A percentile compares a stretch with the other conserved stretches of the same genome.
These are phyloP conservation scores for Fusarium goolgardi DNA, from an alignment of 2,329 filamentous ascomycete species.

Conservation along the genomic window DNA sequence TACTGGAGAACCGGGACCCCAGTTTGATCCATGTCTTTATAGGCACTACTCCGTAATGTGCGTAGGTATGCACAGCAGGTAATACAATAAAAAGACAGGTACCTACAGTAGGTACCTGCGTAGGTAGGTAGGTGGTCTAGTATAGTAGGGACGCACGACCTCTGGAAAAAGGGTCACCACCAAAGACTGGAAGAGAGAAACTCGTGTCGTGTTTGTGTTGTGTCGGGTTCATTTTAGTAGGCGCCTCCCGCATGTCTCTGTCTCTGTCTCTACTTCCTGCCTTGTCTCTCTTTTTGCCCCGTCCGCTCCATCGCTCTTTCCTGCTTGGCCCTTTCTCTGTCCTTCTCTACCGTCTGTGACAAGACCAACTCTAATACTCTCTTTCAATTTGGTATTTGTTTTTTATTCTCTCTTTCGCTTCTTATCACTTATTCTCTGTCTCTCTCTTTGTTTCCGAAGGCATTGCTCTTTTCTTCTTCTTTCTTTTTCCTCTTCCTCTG, in stretches of 20 bases:
- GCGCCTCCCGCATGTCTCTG: conserved; percentile 28
- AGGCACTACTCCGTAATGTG: too few relatives aligned
- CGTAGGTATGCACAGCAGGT: background rate
- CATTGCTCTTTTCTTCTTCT: conserved; percentile 22
- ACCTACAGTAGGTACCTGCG: background rate
- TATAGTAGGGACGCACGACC: conserved; percentile 8
- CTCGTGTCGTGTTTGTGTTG: conserved; percentile 8
- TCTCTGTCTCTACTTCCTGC: conserved; percentile 26
- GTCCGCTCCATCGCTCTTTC: conserved; percentile 5
- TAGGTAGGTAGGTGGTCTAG: background rate
- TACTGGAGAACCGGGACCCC: conserved; percentile 18
- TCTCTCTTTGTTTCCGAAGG: conserved; percentile 16
- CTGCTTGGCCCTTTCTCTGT: conserved; percentile 16
- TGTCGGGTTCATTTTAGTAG: conserved; percentile 28
- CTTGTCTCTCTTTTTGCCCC: conserved; percentile 31
- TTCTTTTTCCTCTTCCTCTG: conserved; percentile 17
- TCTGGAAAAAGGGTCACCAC: conserved; percentile 28
- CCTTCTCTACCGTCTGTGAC: conserved; percentile 17
- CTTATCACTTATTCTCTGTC: conserved; percentile 12
- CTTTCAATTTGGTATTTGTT: conserved; percentile 17
- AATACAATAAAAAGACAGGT: background rate
- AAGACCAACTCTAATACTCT: conserved; percentile 36
- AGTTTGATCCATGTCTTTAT: conserved; percentile 20
- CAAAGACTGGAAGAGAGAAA: conserved; percentile 5
- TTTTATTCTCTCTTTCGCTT: conserved; percentile 21